Percentiles rank a stretch among this genome's conserved stretches.
These are phyloP conservation scores for Bothriochloa decipiens DNA, from an alignment of 176 grass and related monocot genomes.

Conservation along the genomic window DNA sequence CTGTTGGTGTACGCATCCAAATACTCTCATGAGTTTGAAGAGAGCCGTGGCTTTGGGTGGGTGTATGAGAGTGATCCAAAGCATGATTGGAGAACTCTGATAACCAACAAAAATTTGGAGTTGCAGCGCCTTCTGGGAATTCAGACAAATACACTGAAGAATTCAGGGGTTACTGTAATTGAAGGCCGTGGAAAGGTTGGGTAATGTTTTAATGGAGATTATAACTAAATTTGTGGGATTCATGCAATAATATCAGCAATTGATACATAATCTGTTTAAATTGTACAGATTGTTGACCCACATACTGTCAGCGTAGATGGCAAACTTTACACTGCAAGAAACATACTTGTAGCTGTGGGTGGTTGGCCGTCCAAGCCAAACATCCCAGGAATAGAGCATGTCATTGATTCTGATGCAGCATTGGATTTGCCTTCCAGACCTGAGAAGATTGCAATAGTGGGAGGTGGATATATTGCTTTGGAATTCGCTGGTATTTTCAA, in stretches of 20 bases:
- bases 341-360: slow-evolving; percentile 83
- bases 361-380: slow-evolving; percentile 61
- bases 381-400: slow-evolving; percentile 79
- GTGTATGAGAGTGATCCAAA: slow-evolving; percentile 67
- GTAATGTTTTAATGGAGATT: slow-evolving; percentile 6
- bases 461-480: slow-evolving; percentile 87
- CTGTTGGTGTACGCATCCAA: slow-evolving; percentile 65
- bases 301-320: slow-evolving; percentile 78
- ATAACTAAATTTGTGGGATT: not conserved
- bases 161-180: slow-evolving; percentile 71
- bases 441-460: slow-evolving; percentile 83
- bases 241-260: not conserved
- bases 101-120: slow-evolving; percentile 83
- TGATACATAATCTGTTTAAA: not conserved
- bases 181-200: slow-evolving; percentile 82
- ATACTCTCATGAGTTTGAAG: slow-evolving; percentile 67
- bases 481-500: slow-evolving; percentile 85
- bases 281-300: slow-evolving; percentile 64
- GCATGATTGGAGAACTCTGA: slow-evolving; percentile 78
- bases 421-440: slow-evolving; percentile 46
- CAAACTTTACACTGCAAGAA: slow-evolving; percentile 64
- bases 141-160: slow-evolving; percentile 72
- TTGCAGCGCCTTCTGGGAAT: slow-evolving; percentile 69
- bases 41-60: slow-evolving; percentile 77
- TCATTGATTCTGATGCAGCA: slow-evolving; percentile 77